Evolutionary conservation across 2,329 filamentous ascomycete genomes (phyloP), one percentile per base, ranked within the genome.

Genomic region (Xylaria sp.): DNA sequence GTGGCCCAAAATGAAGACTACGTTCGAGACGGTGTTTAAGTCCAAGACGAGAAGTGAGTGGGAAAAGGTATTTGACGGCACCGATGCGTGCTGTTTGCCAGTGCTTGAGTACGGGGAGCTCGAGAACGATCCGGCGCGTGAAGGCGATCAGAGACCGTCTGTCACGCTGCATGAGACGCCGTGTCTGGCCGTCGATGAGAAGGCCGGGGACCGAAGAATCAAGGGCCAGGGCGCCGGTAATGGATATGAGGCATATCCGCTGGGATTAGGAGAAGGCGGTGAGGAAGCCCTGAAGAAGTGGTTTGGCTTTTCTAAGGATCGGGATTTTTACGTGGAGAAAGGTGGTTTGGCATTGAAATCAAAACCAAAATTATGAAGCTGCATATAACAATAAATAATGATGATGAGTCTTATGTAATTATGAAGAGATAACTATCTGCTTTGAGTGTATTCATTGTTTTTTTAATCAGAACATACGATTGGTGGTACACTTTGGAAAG

Each of bases 31-130:
- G 3, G 83, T 82, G 0, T 97, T 98, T 79, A 88, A 85, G 78
- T 80, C 82, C 53, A 93, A 89, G 81, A 91, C 91, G 4, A 86
- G 94, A 40, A 77, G 80, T 0, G 91, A 97, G 78, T 98, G 95
- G 95, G 95, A 97, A 80, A 78, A 69, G 3, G 83, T 97, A 6
- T 98, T 97, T 78, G 93, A 97, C 78, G 93, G 92, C 11, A 96
- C 92, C 0, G 95, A 98, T 81, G 95, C 95, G 1, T 98, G 95
- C 79, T 93, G 92, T 71, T 93, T 93, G n/a, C 95, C 95, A 0
- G 92, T 98, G 1, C 82, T 97, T 49, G 90, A 89, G 40, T 92
- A 93, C 72, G 76, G 74, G n/a, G 81, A 81, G 76, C 68, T 76
- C 42, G 73, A 77, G 74, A 74, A 54, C 13, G 65, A 68, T 15